Base-by-base conservation (phyloP, 495 filamentous ascomycete genomes). In the Penicillium coffeae region DNA sequence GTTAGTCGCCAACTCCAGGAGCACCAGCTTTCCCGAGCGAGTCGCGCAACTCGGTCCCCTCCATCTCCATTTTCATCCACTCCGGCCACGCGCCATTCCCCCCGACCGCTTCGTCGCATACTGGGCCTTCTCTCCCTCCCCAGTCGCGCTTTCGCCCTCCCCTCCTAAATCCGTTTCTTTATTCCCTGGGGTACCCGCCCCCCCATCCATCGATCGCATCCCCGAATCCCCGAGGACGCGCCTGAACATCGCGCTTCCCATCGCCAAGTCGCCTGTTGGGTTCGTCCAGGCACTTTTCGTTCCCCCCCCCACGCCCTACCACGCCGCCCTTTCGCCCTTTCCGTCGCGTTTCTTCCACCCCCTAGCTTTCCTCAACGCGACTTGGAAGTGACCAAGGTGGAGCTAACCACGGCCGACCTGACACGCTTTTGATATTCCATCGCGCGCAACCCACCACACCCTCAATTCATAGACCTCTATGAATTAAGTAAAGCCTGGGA, bases 1-100 rank as follows among this genome's bases (percentile, higher is more conserved):
- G 55, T 66, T 59, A 65, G 60, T 62, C 60, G 54, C 60, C 59
- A 59, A 63, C 63, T 65, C 64, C 64, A 58, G 60, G 65, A 69
- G 64, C 62, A 63, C 63, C 62, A 64, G 64, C 58, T 63, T 66
- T 68, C 69, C 64, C 70, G 62, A 54, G 59, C 64, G 68, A 35
- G 33, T 69, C 71, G 71, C 69, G 70, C 69, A 72, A 66, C 55
- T 63, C 64, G 57, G 59, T 67, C 68, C 60, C 64, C 64, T 66
- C 66, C 67, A 74, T 72, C 71, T 55, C 71, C 65, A 69, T 69
- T 66, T 62, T 32, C 65, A 70, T 74, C 66, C 59, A 68, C 25
- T 10, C 25, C 62, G 58, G 50, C 55, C 58, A 66, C 69, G 63
- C 69, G 65, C 63, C 58, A 60, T 51, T 55, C 37, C 64, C 51